Evolutionary conservation across 2,329 filamentous ascomycete species (phyloP), one percentile per base, ranked within the genome.

Genomic region (Ustulina deusta): DNA sequence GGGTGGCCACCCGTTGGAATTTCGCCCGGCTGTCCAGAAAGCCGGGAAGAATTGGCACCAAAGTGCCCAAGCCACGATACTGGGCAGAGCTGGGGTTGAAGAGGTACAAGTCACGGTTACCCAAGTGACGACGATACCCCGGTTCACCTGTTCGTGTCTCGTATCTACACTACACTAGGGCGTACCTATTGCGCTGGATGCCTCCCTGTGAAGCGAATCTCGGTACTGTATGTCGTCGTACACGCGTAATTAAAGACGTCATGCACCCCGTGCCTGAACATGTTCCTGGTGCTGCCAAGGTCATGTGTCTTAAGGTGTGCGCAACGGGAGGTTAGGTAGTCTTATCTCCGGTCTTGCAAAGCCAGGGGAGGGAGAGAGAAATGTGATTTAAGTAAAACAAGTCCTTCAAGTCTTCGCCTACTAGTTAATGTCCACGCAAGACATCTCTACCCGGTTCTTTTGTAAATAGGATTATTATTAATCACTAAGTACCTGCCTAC

Each of bases 371-470:
- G 34, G 11, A 3, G 36, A 13, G 51, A 15, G 20, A 32, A 40
- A 54, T 49, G 25, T 65, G 51, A 61, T 61, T n/a, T 42, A 34
- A 22, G 52, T 34, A 55, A 46, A 22, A 11, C 42, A 25, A 22
- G n/a, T 40, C 36, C 42, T 29, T 32, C 29, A 7, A 4, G 3
- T 7, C 7, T 54, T 55, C 62, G 55, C 61, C 54, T 58, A n/a
- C n/a, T n/a, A n/a, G n/a, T n/a, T n/a, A 63, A 63, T 63, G 51
- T 54, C 63, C 63, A 52, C 63, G 52, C 63, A 66, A 66, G 52
- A 52, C 22, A 36, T 40, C 17, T 44, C 40, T 20, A 27, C 29
- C 11, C 27, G 34, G 62, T 65, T 46, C 40, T 44, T 44, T 44
- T 44, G 6, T 38, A 15, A 15, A 27, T 48, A 48, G 27, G 17